Conservation (phyloP, 2,329 filamentous ascomycete genomes). For the Beauveria varroae region DNA sequence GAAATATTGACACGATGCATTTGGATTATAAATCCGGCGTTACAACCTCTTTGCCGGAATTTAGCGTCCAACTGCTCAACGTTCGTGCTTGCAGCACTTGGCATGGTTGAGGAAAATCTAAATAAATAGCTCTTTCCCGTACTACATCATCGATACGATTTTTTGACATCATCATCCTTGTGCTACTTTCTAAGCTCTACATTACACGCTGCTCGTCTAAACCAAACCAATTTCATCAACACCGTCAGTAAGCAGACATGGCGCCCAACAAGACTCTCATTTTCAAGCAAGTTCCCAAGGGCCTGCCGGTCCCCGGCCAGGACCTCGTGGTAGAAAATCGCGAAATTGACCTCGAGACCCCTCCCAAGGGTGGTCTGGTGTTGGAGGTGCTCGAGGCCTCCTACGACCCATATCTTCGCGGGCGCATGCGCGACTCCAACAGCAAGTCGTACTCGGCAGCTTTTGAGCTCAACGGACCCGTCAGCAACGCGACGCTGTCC, state of each 20-base stretch:
- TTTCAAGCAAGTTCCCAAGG: constrained; percentile 62
- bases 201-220: neutral
- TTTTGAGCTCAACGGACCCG: constrained; percentile 53
- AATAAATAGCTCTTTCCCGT: neutral
- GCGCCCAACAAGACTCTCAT: constrained; percentile 63
- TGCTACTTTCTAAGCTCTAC: neutral
- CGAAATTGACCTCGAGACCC: constrained; percentile 56
- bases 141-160: neutral
- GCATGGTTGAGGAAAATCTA: neutral
- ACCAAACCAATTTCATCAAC: too few relatives aligned
- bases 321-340: constrained; percentile 60
- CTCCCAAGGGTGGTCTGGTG: constrained; percentile 57
- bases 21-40: constrained; percentile 3
- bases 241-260: constrained; percentile 19
- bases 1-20: neutral
- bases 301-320: constrained; percentile 61
- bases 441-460: constrained; percentile 50
- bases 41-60: neutral
- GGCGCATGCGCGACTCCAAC: constrained; percentile 61
- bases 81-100: neutral
- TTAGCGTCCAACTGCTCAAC: neutral
- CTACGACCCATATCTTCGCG: constrained; percentile 79
- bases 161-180: neutral
- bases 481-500: constrained; percentile 56
- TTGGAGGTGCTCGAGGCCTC: constrained; percentile 66